Base-by-base conservation (phyloP, 345 rosid species). In the Anastatica hierochuntica region DNA sequence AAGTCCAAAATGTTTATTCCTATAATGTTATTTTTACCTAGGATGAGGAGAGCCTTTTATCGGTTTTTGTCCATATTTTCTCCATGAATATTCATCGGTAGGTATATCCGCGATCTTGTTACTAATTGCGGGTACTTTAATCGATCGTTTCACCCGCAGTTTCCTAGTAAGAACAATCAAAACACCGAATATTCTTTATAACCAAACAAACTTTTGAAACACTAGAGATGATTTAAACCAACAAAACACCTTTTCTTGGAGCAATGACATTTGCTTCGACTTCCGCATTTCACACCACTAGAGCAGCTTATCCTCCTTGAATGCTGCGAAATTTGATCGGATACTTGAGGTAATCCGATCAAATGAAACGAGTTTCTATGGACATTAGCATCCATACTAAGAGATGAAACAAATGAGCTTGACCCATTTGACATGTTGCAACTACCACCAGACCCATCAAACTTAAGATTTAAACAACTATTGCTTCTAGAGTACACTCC, bases 1-100 rank as follows among this genome's bases (percentile, higher is more conserved):
- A n/a, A n/a, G n/a, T n/a, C n/a, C n/a, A n/a, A n/a, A n/a, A n/a
- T n/a, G n/a, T n/a, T n/a, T n/a, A n/a, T n/a, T n/a, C n/a, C n/a
- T n/a, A n/a, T n/a, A n/a, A n/a, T n/a, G n/a, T n/a, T 35, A 49
- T 21, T 23, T 2, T 20, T 74, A 80, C 95, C 95, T 78, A 17
- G 95, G 95, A 67, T 82, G 87, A 8, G 89, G 87, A 63, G 94
- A 79, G 13, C 89, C 89, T 53, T 85, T 85, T 18, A 85, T 85
- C 3, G 94, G 94, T 63, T 85, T 85, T 60, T 85, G 95, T 11
- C 95, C 95, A 37, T 85, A 85, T 54, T 85, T 85, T 57, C 87
- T 82, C 95, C 95, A 85, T 21, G 95, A 76, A 53, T 73, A 82
- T 66, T 85, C 95, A 72, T 85, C 95, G 10, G 87, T 80, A 49